phyloP scores from a whole-genome alignment of 345 rosid species.

The Eucalyptus sideroxylon region DNA sequence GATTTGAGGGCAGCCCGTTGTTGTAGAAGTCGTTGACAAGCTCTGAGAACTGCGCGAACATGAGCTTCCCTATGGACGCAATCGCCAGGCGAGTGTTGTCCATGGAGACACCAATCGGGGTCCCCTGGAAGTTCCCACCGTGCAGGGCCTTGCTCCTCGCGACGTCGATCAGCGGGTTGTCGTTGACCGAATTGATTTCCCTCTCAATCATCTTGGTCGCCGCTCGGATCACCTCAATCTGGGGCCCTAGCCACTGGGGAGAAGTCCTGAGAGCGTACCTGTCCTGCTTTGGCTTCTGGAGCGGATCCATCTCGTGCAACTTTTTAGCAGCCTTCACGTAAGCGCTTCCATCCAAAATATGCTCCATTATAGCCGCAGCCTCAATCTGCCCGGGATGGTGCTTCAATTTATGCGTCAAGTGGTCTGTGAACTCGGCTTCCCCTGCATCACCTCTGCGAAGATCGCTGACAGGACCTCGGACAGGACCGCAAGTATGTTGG shows the following conservation, averaged over 20 bases:
- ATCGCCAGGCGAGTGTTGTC: conserved; percentile 12
- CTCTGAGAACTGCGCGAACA: conserved; percentile 14
- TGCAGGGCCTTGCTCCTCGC: conserved; percentile 12
- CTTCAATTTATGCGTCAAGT: conserved; percentile 16
- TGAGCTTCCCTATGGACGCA: conserved; percentile 6
- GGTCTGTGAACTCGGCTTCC: conserved; percentile 15
- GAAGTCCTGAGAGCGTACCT: conserved; percentile 14
- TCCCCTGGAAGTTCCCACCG: conserved; percentile 25
- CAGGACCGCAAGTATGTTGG: conserved; percentile 3
- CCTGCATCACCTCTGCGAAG: conserved; percentile 16
- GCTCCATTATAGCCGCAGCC: conserved; percentile 19
- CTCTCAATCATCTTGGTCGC: conserved; percentile 14
- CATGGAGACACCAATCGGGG: conserved; percentile 22
- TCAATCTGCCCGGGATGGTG: conserved; percentile 26
- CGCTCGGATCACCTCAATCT: conserved; percentile 7
- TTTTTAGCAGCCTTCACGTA: conserved; percentile 5
- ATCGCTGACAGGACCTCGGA: conserved; percentile 7
- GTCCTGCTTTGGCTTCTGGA: conserved; percentile 17
- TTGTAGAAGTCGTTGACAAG: conserved; percentile 21
- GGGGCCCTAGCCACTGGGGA: conserved; percentile 8
- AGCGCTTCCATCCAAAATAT: conserved; percentile 10
- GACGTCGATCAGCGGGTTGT: conserved; percentile 7
- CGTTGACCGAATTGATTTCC: conserved; percentile 15
- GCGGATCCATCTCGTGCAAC: conserved; percentile 8
- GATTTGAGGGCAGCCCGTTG: conserved; percentile 21